Conservation (phyloP, 2,329 filamentous ascomycete genomes). For the Microsporum ferrugineum region DNA sequence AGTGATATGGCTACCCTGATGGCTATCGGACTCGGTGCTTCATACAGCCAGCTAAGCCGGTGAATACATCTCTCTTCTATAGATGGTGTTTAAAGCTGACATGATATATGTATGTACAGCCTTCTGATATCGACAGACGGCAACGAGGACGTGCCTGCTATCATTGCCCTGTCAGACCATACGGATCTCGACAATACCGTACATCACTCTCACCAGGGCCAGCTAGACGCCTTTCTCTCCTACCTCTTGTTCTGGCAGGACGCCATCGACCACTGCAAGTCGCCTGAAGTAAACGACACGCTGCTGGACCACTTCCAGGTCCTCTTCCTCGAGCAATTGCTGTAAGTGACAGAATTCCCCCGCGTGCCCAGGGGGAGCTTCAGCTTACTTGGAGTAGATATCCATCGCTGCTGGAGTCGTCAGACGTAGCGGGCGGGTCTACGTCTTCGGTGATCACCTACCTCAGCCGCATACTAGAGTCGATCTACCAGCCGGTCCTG, state of each 20-base stretch:
- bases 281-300: conserved; percentile 81
- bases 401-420: conserved; percentile 89
- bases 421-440: conserved; percentile 90
- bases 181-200: conserved; percentile 59
- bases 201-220: conserved; percentile 68
- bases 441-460: conserved; percentile 94
- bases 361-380: no score
- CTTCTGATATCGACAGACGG: conserved; percentile 66
- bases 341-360: conserved; percentile 45
- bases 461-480: conserved; percentile 77
- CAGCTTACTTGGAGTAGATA: conserved; percentile 47
- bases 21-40: conserved; percentile 83
- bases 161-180: conserved; percentile 84
- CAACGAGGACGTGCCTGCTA: conserved; percentile 61
- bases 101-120: conserved; percentile 35
- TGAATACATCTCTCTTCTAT: conserved; percentile 19
- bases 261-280: conserved; percentile 88
- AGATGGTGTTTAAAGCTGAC: background rate
- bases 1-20: conserved; percentile 93
- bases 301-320: conserved; percentile 94
- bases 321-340: conserved; percentile 83
- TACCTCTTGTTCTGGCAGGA: conserved; percentile 98
- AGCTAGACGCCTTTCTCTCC: conserved; percentile 85
- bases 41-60: conserved; percentile 57
- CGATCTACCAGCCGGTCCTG: conserved; percentile 84